phyloP scores from a whole-genome alignment of 73 alveolate species.

The Loxodes magnus region DNA sequence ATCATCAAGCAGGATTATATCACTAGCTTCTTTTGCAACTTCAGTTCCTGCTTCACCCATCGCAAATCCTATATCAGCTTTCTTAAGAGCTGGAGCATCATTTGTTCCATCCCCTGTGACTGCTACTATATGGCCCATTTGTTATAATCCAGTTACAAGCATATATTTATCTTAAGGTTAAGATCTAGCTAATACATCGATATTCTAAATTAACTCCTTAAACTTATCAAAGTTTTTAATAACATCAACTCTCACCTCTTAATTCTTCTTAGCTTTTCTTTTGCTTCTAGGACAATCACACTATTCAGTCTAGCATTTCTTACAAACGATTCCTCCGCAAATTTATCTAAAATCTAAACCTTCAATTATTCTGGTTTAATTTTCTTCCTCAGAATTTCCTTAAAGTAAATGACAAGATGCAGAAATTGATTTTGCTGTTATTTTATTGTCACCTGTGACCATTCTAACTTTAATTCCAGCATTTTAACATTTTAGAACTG shows the following conservation, averaged over 20 bases:
- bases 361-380: too few species aligned
- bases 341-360: constrained; percentile 42
- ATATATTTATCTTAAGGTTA: constrained; percentile 59
- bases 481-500: constrained; percentile 59
- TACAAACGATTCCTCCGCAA: constrained; percentile 52
- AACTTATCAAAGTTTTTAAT: constrained; percentile 45
- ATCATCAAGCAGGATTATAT: constrained; percentile 69
- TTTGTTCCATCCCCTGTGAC: constrained; percentile 84
- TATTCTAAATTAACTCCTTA: constrained; percentile 33
- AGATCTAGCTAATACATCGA: constrained; percentile 74
- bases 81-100: constrained; percentile 55
- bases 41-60: constrained; percentile 63
- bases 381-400: too few species aligned
- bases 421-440: background rate
- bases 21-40: constrained; percentile 67
- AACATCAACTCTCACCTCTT: too few species aligned
- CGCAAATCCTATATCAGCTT: constrained; percentile 56
- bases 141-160: constrained; percentile 64
- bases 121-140: constrained; percentile 66
- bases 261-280: too few species aligned
- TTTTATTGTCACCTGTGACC: constrained; percentile 79
- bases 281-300: too few species aligned
- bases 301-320: too few species aligned
- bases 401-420: too few species aligned
- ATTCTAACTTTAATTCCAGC: constrained; percentile 88